Evolutionary conservation across 2,329 filamentous ascomycete species (phyloP), one percentile per base, ranked within the genome.

Genomic region (Nectriaceae sp.): DNA sequence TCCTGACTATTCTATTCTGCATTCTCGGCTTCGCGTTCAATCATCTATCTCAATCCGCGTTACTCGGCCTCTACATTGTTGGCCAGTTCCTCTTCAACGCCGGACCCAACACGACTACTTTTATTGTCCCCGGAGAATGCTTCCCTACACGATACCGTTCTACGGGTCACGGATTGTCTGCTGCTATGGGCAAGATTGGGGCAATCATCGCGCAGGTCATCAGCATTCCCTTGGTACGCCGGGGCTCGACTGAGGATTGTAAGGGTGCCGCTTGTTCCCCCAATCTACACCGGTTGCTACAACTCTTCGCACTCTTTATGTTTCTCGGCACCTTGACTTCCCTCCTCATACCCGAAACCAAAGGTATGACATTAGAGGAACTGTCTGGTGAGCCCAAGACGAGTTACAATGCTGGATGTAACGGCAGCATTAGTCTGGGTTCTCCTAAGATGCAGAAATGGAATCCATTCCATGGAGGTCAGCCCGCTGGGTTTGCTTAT

Each of bases 221-320:
- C 37, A 85, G 84, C 47, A 80, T 83, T 10, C 83, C 84, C 2
- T 69, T 88, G 13, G 73, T 84, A 13, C 79, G 77, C 16, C 77
- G 78, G 24, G 86, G 83, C 21, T 72, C 78, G 0, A 68, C 73
- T 0, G 70, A 73, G 6, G 66, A 73, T 15, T 80, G 79, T 50
- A 70, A 73, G 18, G 78, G 78, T 0, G 75, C 68, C 2, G 61
- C 61, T 6, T 81, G 78, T 55, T 72, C 73, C 2, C 76, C 78
- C 0, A 88, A 85, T 79, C 76, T 92, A 45, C 79, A 88, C 65
- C 83, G 87, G 47, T 79, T 92, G 31, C 84, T 93, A 74, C 78
- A 90, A 65, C 87, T 91, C 31, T 91, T 89, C 67, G 87, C 87
- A 0, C 75, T 90, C 10, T 91, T 93, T 74, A 92, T 91, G 89